phyloP scores from a whole-genome alignment of 306 rosid species.

The Pterocarpus santalinus region DNA sequence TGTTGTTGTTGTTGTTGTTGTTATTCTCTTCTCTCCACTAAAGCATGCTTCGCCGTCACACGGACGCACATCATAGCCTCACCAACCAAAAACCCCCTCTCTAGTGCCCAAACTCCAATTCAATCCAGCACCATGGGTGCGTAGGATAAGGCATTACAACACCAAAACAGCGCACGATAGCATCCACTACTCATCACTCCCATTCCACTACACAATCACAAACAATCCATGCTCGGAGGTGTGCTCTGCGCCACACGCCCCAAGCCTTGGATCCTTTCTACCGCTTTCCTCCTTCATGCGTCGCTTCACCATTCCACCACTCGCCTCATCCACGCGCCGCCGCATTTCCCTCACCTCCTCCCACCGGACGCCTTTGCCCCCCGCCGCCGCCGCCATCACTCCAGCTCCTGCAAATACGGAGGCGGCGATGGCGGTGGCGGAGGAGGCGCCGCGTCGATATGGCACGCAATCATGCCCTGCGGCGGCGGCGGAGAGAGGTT shows the following conservation, averaged over 20 bases:
- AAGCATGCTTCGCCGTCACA: constrained; percentile 22
- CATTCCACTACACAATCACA: neutral
- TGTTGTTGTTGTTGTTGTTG: neutral
- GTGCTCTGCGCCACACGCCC: constrained; percentile 53
- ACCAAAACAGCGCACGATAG: constrained; percentile 42
- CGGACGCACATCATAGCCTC: neutral
- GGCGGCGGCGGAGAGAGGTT: constrained; percentile 27
- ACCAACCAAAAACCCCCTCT: neutral
- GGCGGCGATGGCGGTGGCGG: constrained; percentile 52
- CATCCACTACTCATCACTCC: neutral
- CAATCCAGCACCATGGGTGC: constrained; percentile 37
- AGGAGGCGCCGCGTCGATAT: constrained; percentile 79
- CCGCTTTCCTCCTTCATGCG: constrained; percentile 50
- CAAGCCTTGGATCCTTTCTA: constrained; percentile 47
- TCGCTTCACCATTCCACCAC: constrained; percentile 51
- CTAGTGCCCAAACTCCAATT: neutral
- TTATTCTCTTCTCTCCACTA: neutral
- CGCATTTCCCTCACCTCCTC: constrained; percentile 21
- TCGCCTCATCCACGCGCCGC: constrained; percentile 47
- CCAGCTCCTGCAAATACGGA: constrained; percentile 63
- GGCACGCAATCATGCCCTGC: constrained; percentile 85
- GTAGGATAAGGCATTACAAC: constrained; percentile 29
- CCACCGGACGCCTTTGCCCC: neutral
- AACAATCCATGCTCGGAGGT: constrained; percentile 45
- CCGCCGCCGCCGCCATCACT: constrained; percentile 66